Evolutionary conservation across 257 asterid genomes (phyloP), one percentile per base, ranked within the genome.

Genomic region (Cynanchum wilfordii): DNA sequence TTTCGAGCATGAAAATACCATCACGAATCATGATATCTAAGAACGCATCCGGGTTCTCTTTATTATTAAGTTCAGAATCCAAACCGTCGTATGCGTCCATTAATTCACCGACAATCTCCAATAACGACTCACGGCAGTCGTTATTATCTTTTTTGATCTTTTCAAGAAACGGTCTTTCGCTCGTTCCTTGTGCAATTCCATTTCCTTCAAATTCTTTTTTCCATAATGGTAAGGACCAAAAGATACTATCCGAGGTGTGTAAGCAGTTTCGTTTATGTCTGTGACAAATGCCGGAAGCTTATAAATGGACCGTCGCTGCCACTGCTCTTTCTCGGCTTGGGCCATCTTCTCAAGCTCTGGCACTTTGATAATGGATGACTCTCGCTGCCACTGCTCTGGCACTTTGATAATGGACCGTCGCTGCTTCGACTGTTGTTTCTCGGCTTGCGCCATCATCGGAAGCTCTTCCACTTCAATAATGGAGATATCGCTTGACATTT

Each of bases 141-240:
- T n/a, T n/a, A n/a, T n/a, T n/a, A n/a, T n/a, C n/a, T n/a, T n/a
- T n/a, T 67, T 55, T 3, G 87, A 75, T 49, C 87, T 44, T 56
- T 68, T 77, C 22, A 82, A 76, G 79, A 84, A 82, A 13, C 68
- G 87, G 0, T 68, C 68, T 38, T 83, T 74, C 30, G 88, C 89
- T 24, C 92, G 79, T n/a, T 66, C 83, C 80, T 87, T 87, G 81
- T 85, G 87, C 52, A 47, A 75, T 71, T 87, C 87, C 91, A 87
- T 87, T 5, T 74, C 72, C 73, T 19, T 77, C 66, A 83, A 45
- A 70, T 51, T 27, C 9, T 25, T 49, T 15, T 51, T 0, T 13
- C 73, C 68, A 38, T 75, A 68, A 38, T 85, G 88, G 51, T 87
- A 87, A 38, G 89, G 89, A 1, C 89, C 89, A 1, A 87, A 66